A percentile compares a stretch with the other conserved stretches of the same genome.
Evolutionary conservation across 306 rosid species (phyloP).

Genomic region (Chamaecrista fasciculata): DNA sequence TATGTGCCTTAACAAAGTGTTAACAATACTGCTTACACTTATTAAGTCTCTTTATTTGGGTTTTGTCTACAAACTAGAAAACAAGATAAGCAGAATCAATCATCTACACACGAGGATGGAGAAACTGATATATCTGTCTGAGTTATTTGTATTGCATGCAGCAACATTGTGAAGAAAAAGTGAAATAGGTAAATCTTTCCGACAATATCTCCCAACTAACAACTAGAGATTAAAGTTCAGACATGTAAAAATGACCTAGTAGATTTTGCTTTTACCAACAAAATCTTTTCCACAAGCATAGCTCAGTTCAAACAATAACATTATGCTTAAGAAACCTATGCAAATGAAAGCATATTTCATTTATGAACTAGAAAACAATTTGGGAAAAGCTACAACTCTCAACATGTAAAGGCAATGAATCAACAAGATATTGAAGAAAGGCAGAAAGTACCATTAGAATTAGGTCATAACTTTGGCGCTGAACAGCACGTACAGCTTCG

Average conservation of each 20-base stretch:
- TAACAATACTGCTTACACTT: not conserved
- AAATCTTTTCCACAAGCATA: too few species aligned
- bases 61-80: not conserved
- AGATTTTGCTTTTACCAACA: too few species aligned
- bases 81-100: not conserved
- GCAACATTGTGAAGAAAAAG: not conserved
- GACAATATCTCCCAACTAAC: too few species aligned
- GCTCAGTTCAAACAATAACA: too few species aligned
- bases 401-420: not conserved
- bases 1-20: not conserved
- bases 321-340: too few species aligned
- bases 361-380: not conserved
- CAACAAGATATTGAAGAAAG: not conserved
- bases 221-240: too few species aligned
- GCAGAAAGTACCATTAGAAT: conserved; percentile 69
- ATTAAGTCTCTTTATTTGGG: not conserved
- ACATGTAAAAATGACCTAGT: too few species aligned
- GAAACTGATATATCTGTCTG: not conserved
- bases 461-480: conserved; percentile 53
- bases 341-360: not conserved
- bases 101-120: not conserved
- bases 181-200: not conserved
- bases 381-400: not conserved
- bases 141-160: not conserved
- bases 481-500: conserved; percentile 82